These are phyloP conservation scores for Xylaria sp. DNA, from an alignment of 2,329 filamentous ascomycete species.

Conservation along the genomic window DNA sequence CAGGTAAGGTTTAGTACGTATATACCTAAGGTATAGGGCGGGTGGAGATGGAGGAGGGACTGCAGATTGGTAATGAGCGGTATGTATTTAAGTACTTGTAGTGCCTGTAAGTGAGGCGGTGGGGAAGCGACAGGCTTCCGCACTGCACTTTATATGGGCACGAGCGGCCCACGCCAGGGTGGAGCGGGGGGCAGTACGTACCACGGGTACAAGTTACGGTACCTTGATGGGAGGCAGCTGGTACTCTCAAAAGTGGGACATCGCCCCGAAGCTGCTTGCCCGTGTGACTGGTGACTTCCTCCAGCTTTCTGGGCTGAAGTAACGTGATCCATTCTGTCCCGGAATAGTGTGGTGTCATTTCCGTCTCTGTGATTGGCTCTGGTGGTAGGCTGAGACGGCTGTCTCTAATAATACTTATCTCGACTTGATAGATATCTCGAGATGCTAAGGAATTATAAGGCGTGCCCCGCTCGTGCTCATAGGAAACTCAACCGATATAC, in stretches of 20 bases:
- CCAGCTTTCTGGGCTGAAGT: conserved; percentile 16
- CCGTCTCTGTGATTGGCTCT: background rate
- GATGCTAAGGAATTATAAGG: no score
- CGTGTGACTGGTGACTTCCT: background rate
- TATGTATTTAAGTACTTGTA: conserved; percentile 11
- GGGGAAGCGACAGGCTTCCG: background rate
- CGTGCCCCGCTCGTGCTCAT: no score
- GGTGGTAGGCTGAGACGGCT: background rate
- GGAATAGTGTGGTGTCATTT: background rate
- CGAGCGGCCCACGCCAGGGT: no score
- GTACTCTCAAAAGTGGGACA: background rate
- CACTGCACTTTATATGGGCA: background rate
- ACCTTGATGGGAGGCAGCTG: background rate
- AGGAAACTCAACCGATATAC: no score
- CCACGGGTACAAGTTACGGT: no score
- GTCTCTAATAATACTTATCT: background rate
- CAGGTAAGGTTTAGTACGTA: background rate
- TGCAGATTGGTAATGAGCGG: conserved; percentile 36
- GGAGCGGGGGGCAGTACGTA: no score
- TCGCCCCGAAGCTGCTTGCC: background rate
- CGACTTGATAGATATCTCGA: no score
- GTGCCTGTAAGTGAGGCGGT: background rate
- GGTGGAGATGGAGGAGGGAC: background rate
- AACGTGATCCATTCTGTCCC: conserved; percentile 41
- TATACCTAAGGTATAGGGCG: background rate